Evolutionary conservation across 345 rosid genomes (phyloP), one percentile per base, ranked within the genome.

Genomic region (Boechera retrofracta): DNA sequence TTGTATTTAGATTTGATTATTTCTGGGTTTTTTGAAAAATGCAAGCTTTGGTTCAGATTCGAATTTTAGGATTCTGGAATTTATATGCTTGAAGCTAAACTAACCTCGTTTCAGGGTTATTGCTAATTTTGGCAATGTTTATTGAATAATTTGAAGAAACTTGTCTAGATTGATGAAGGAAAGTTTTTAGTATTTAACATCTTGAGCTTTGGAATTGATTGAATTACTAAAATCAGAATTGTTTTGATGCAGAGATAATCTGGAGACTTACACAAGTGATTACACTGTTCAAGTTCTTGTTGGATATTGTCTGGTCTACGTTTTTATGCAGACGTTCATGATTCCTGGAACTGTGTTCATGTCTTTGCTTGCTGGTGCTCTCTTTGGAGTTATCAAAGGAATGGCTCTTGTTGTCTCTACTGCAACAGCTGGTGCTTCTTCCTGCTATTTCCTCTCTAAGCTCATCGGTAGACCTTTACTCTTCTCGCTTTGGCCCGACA

Each of bases 341-440:
- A 90, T 94, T 58, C 98, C 95, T 0, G 95, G 97, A 77, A 92
- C 95, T 15, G 88, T 92, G 75, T 94, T 94, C 76, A 92, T 94
- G 97, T 88, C 97, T 9, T 82, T 94, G 77, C 97, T 94, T 77
- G 98, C 98, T 56, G 98, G 97, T 75, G 86, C 97, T 38, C 88
- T 94, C 57, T 94, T 94, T 76, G 98, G 97, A 35, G 93, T 87
- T 35, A 73, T 84, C 64, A 89, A 85, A 86, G 97, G 97, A n/a
- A 89, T 94, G 77, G 92, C 89, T 56, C 83, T 92, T 67, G 95
- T 94, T 53, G 95, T 92, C 59, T 88, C 89, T 41, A 77, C 89
- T 65, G 97, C 97, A 79, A 87, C 97, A 15, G 97, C 97, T 36
- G 98, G 98, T 82, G 97, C 97, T 87, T 94, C 97, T 71, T 92